Evolutionary conservation across 768 basidiomycete species (phyloP).

Genomic region (Galerina marginata): DNA sequence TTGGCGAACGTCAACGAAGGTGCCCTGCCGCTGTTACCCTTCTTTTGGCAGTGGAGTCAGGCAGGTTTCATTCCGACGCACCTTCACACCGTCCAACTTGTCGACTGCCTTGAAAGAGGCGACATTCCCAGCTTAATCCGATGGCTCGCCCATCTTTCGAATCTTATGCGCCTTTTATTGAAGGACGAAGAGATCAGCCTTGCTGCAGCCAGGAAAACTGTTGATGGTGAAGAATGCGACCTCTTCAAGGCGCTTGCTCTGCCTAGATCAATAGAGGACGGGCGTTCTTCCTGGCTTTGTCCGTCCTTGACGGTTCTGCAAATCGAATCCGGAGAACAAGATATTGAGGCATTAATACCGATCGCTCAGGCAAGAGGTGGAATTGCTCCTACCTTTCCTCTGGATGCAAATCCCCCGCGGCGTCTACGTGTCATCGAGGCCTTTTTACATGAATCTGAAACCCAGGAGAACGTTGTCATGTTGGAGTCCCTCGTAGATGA

Average conservation of each 20-base stretch:
- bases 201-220: not conserved
- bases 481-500: too few relatives aligned
- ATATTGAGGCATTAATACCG: too few relatives aligned
- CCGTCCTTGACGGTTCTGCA: slow-evolving; percentile 20
- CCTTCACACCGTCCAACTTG: slow-evolving; percentile 33
- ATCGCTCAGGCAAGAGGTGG: too few relatives aligned
- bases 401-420: too few relatives aligned
- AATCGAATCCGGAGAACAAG: too few relatives aligned
- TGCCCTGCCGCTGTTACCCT: slow-evolving; percentile 8
- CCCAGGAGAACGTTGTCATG: too few relatives aligned
- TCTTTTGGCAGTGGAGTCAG: slow-evolving; percentile 36
- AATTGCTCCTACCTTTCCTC: too few relatives aligned
- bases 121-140: slow-evolving; percentile 34
- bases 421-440: too few relatives aligned
- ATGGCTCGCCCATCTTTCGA: slow-evolving; percentile 32
- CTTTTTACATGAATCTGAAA: too few relatives aligned
- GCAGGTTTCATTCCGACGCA: slow-evolving; percentile 20
- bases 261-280: slow-evolving; percentile 11
- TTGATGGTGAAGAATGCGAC: not conserved
- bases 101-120: slow-evolving; percentile 19
- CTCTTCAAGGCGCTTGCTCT: slow-evolving; percentile 25
- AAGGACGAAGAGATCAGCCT: slow-evolving; percentile 19
- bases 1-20: not conserved
- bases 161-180: slow-evolving; percentile 30
- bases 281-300: slow-evolving; percentile 27